Conservation (phyloP, 2,329 filamentous ascomycete genomes). For the Aspergillus fructus region DNA sequence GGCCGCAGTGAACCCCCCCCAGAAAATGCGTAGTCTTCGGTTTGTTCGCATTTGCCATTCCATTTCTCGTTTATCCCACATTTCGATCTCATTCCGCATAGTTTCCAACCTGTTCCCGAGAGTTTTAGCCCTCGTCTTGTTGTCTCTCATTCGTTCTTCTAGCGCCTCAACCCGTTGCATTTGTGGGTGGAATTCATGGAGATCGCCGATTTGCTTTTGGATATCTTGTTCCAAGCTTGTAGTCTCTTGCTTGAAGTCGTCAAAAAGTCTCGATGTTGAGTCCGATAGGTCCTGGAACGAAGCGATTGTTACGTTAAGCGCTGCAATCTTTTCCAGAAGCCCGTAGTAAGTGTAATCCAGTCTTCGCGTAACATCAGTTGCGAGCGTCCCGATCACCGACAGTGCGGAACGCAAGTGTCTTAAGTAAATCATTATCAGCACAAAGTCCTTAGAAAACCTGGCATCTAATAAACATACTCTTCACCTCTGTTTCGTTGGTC, state of each 20-base stretch:
- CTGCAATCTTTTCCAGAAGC: conserved; percentile 45
- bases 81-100: conserved; percentile 40
- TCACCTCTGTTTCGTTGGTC: conserved; percentile 76
- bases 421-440: conserved; percentile 2
- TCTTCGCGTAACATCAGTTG: conserved; percentile 45
- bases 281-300: conserved; percentile 43
- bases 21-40: conserved; percentile 41
- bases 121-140: conserved; percentile 33
- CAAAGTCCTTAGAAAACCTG: not conserved
- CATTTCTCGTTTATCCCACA: conserved; percentile 43
- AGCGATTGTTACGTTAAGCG: conserved; percentile 40
- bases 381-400: conserved; percentile 35
- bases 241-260: conserved; percentile 39
- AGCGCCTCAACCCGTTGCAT: conserved; percentile 36
- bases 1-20: conserved; percentile 28
- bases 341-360: conserved; percentile 51
- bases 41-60: conserved; percentile 43
- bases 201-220: conserved; percentile 36
- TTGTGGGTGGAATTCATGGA: conserved; percentile 41
- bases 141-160: conserved; percentile 40
- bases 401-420: conserved; percentile 37
- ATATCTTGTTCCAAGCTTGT: conserved; percentile 37
- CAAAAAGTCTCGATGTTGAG: conserved; percentile 36
- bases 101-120: conserved; percentile 40
- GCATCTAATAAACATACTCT: conserved; percentile 57